Base-by-base conservation (phyloP, 1,284 basidiomycete species). In the Ganoderma sp. region DNA sequence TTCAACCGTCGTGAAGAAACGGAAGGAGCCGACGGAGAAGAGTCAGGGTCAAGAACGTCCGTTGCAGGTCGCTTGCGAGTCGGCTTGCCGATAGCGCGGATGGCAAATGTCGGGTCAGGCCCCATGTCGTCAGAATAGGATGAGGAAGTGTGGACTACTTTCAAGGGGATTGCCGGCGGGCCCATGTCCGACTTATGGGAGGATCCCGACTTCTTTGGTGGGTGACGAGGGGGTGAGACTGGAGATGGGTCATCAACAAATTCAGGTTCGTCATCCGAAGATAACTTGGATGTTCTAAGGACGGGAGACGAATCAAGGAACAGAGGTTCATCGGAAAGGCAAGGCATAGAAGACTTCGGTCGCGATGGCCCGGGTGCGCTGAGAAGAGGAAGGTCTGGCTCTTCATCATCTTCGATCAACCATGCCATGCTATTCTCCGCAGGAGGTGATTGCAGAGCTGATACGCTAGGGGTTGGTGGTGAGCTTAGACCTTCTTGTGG, bases 401-500 rank as follows among this genome's bases (percentile, higher is more conserved):
- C 84, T 65, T 77, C 76, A 52, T 89, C 88, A 56, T 78, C 77
- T 8, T 88, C 88, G 14, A 91, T 78, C 28, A 91, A 80, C 90
- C 90, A 91, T 2, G 86, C 83, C 79, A 91, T 87, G 71, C 82
- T 81, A 43, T 70, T 64, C 54, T 73, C 63, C 8, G 45, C 69
- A 19, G 37, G 25, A 2, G 57, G 61, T 19, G 15, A 37, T n/a
- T 67, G 45, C n/a, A 64, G 63, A 4, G 69, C 57, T 9, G 67
- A 67, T 41, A 63, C 64, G 59, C 69, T 68, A 5, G 65, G 70
- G 22, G 71, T 73, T 3, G 71, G 68, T 1, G 64, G 65, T 0
- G 74, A 70, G 0, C 63, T 61, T 1, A 74, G 71, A 8, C 61
- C 61, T 15, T 66, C 63, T 1, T 72, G 72, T 8, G 71, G 63